These are phyloP conservation scores for Lipomyces anomalus DNA, from an alignment of 805 yeast genomes.

Conservation along the genomic window DNA sequence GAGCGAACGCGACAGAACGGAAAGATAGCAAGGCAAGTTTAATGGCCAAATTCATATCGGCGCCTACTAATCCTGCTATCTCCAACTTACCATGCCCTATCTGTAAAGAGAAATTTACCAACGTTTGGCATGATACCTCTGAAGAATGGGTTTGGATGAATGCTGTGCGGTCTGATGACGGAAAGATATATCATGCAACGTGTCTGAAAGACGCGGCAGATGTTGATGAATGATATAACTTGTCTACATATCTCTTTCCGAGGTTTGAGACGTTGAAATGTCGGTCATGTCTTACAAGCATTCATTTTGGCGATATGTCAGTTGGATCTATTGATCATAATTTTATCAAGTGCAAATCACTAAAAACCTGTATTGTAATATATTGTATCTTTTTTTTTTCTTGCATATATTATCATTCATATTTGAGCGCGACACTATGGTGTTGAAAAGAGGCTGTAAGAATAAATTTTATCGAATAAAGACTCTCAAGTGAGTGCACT, in stretches of 20 bases:
- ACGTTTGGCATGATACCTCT: slow-evolving; percentile 63
- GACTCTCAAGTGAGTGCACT: too few relatives aligned
- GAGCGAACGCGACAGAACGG: slow-evolving; percentile 18
- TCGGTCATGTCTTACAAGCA: too few relatives aligned
- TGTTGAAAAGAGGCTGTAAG: too few relatives aligned
- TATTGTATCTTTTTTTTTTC: too few relatives aligned
- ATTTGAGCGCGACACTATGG: too few relatives aligned
- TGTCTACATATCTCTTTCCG: too few relatives aligned
- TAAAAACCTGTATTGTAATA: too few relatives aligned
- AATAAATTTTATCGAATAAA: too few relatives aligned
- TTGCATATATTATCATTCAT: too few relatives aligned
- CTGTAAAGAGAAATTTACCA: slow-evolving; percentile 59
- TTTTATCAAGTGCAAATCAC: too few relatives aligned
- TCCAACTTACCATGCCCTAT: slow-evolving; percentile 59
- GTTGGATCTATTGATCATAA: too few relatives aligned
- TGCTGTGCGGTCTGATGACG: slow-evolving; percentile 46
- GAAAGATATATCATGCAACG: slow-evolving; percentile 55
- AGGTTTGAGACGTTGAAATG: slow-evolving; percentile 2
- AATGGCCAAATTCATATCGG: slow-evolving; percentile 46
- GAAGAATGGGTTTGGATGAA: slow-evolving; percentile 83
- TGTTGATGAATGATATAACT: slow-evolving; percentile 16
- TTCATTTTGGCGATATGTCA: too few relatives aligned
- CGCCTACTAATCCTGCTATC: slow-evolving; percentile 58
- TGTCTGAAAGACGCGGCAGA: slow-evolving; percentile 62
- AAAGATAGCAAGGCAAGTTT: slow-evolving; percentile 30